Evolutionary conservation across 208 protist genomes (phyloP).

Genomic region (Naegleria lovaniensis): DNA sequence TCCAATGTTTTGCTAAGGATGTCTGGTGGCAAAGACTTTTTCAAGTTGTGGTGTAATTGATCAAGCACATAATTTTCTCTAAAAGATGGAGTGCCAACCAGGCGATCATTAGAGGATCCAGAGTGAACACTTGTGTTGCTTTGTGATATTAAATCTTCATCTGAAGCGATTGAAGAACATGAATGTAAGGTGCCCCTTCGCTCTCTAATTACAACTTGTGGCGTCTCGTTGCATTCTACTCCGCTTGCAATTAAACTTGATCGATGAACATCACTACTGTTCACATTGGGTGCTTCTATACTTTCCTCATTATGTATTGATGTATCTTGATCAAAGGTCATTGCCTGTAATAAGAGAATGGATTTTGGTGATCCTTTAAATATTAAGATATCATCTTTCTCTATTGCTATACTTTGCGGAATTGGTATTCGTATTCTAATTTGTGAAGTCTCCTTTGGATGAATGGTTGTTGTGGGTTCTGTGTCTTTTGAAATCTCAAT

Average conservation of each 20-base stretch:
- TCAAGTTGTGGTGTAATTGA: background rate
- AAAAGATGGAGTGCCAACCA: background rate
- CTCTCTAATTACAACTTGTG: background rate
- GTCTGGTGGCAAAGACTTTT: background rate
- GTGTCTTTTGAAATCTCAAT: background rate
- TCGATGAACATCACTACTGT: background rate
- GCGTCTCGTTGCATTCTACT: background rate
- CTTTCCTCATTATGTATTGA: background rate
- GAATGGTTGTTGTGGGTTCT: background rate
- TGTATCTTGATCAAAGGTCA: background rate
- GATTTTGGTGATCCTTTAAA: background rate
- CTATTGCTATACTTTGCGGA: background rate
- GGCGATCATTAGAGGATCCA: background rate
- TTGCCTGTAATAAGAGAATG: background rate
- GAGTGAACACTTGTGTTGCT: background rate
- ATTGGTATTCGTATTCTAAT: background rate
- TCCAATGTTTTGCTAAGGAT: background rate
- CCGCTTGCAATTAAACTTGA: background rate
- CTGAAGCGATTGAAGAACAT: background rate
- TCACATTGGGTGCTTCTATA: background rate
- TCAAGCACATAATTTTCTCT: background rate
- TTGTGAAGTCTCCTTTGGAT: background rate
- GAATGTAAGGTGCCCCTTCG: background rate
- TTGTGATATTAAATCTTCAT: background rate
- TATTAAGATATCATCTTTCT: background rate